Evolutionary conservation across 306 rosid genomes (phyloP).

Genomic region (Pterocarpus santalinus): DNA sequence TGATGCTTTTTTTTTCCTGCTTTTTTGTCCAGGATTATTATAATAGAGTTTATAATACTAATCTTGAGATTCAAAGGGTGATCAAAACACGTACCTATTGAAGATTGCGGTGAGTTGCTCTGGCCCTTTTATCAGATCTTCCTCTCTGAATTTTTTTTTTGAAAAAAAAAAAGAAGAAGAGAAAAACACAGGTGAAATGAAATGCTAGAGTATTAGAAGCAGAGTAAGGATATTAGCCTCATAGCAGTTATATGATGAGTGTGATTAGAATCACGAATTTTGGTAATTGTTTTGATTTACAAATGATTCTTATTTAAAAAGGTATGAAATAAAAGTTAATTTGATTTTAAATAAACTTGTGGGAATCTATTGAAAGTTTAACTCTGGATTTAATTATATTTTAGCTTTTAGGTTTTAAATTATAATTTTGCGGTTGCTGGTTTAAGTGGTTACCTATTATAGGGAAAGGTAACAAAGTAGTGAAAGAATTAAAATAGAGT

Average conservation of each 20-base stretch:
- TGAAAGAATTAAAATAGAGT: no score
- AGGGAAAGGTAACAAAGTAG: no score
- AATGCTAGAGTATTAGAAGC: no score
- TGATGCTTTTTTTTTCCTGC: no score
- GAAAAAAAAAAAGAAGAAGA: no score
- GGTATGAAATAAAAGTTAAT: neutral
- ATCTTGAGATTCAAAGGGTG: neutral
- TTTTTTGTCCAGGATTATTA: no score
- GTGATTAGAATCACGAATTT: neutral
- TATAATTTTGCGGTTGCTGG: no score
- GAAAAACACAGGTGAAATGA: no score
- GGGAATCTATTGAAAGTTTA: neutral
- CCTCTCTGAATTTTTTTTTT: neutral
- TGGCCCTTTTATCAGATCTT: neutral
- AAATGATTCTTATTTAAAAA: neutral
- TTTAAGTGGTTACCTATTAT: no score
- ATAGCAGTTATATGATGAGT: neutral
- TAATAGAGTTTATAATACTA: neutral
- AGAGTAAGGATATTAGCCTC: neutral
- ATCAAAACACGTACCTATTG: neutral
- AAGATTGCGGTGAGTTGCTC: neutral
- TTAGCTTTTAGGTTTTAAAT: no score
- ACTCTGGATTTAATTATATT: neutral
- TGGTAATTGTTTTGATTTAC: neutral
- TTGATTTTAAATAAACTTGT: neutral